Base-by-base conservation (phyloP, 169 alveolate genomes). In the Plasmodium gaboni region DNA sequence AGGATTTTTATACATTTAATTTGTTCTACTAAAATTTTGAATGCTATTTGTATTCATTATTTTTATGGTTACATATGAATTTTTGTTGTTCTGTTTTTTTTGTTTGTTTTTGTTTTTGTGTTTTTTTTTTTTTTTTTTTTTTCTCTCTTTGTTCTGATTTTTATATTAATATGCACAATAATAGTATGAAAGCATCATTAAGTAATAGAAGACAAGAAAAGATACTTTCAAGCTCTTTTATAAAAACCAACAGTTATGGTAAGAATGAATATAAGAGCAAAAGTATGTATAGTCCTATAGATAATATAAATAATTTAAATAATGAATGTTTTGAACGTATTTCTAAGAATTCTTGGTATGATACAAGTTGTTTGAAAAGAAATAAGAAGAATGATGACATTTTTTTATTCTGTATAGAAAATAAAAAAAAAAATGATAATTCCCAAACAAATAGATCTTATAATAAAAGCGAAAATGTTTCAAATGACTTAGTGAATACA, bases 301-400 rank as follows among this genome's bases (percentile, higher is more conserved):
- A 17, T 26, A 12, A 22, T 9, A 38, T 46, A 13, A 78, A 83
- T 68, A 46, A 46, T 57, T 10, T 22, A 24, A 46, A 26, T 19
- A 70, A 63, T 48, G 83, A 53, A 38, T 69, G 53, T 32, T 83
- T 83, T 64, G 73, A 83, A 60, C 53, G 85, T 46, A 73, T 83
- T 26, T 83, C 83, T n/a, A 68, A 83, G 9, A 59, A 83, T 68
- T 83, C 91, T 15, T 83, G 91, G 91, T 83, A 83, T 83, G 91
- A 83, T 8, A 83, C 85, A 44, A 69, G 86, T 50, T 32, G 32
- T 4, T 69, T 68, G 42, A 83, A 61, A 32, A 83, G 70, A 64
- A 48, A 83, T 53, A 83, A 83, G 15, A 38, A 5, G 46, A 38
- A 5, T 5, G 46, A 38, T 38, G 86, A 73, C 9, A 73, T 73